A percentile compares a stretch with the other conserved stretches of the same genome.
These are phyloP conservation scores for Violaceomyces palustris DNA, from an alignment of 1,284 basidiomycete genomes.

Conservation along the genomic window DNA sequence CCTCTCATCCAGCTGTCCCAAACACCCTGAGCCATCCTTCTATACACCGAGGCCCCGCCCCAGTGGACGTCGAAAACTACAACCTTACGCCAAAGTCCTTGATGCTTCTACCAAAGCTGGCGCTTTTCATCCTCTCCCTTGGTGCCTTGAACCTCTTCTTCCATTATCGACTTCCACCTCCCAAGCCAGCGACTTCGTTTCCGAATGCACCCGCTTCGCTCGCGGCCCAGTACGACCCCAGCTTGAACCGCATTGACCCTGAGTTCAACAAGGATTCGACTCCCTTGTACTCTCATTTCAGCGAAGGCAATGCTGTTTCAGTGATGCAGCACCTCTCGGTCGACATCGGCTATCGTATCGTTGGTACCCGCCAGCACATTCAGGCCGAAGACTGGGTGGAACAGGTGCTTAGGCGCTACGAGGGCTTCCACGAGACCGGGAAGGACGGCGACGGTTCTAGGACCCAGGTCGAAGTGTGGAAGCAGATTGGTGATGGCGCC, in stretches of 20 bases:
- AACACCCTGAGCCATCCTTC: too few species aligned
- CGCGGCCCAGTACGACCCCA: too few species aligned
- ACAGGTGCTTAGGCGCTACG: conserved; percentile 60
- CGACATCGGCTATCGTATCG: conserved; percentile 82
- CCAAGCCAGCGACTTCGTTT: too few species aligned
- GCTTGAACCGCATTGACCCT: too few species aligned
- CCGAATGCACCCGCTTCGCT: too few species aligned
- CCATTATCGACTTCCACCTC: conserved; percentile 47
- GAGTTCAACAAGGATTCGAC: not conserved
- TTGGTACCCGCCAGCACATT: conserved; percentile 84
- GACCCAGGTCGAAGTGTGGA: conserved; percentile 49
- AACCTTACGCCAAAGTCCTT: conserved; percentile 22
- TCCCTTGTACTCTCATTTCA: conserved; percentile 28
- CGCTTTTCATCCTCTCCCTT: conserved; percentile 17
- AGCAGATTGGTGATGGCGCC: conserved; percentile 48
- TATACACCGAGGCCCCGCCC: too few species aligned
- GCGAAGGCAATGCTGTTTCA: conserved; percentile 40
- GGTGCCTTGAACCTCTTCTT: conserved; percentile 25
- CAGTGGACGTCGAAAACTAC: conserved; percentile 21
- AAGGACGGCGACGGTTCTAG: conserved; percentile 1
- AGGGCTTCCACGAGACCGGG: conserved; percentile 52
- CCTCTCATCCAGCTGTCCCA: too few species aligned
- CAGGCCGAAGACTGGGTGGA: conserved; percentile 79
- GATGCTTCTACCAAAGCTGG: conserved; percentile 15
- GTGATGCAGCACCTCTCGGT: conserved; percentile 57